Base-by-base conservation (phyloP, 83 land plant genomes). In the Larix sibirica region DNA sequence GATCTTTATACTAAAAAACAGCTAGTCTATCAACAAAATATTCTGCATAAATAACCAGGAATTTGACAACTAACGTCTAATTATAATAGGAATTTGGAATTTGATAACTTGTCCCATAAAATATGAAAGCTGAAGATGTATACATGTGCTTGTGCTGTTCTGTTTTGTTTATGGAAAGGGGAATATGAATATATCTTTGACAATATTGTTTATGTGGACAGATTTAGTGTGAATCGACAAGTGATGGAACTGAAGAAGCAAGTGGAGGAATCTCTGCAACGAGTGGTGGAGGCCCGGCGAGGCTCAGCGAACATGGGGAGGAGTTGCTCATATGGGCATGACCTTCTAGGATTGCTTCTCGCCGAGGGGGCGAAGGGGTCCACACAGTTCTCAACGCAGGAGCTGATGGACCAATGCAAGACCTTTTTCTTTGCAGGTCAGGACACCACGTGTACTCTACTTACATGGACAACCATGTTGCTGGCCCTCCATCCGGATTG, bases 311-410 rank as follows among this genome's bases (percentile, higher is more conserved):
- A 85, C 80, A 80, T 89, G n/a, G 95, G 93, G 0, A 62, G 94
- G 44, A 85, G 86, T 78, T 68, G 69, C 14, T 88, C 94, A 1
- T 90, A 90, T 61, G 98, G 98, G 13, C 86, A 89, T 21, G 98
- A 94, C 62, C 85, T 95, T 9, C 81, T 95, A 4, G 98, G 95
- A 1, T 75, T 92, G 86, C 78, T 95, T 47, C 84, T 95, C 17
- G 76, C 88, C 1, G 98, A 89, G 84, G 84, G 84, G 80, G 88
- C 85, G 6, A 92, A 85, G 28, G 85, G 82, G 26, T 66, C 58
- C 54, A 73, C 77, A 20, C n/a, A 42, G 10, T 73, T 73, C 77
- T 58, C 85, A 0, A 59, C 47, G 2, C 83, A 84, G 6, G 84
- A 82, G 13, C 66, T 90, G 23, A 80, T 90, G 26, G 88, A 83